Base-by-base conservation (phyloP, 2,329 filamentous ascomycete genomes). In the Venturia oleaginea region DNA sequence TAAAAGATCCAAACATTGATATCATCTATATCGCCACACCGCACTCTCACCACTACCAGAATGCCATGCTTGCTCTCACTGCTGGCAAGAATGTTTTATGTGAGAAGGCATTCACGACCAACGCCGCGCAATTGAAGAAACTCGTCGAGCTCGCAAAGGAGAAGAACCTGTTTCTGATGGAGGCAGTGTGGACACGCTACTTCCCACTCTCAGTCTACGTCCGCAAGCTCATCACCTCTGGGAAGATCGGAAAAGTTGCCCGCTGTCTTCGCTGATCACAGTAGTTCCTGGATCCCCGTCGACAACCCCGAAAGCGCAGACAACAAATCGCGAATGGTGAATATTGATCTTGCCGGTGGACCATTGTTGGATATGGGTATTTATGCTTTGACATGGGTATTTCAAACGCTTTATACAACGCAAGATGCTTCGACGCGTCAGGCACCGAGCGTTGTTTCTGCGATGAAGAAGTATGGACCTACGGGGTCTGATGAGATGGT, bases 11-110 rank as follows among this genome's bases (percentile, higher is more conserved):
- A 7, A 83, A 90, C 70, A 84, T 96, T 68, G 90, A 96, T 75
- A 90, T 95, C 70, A 78, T 96, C 77, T 96, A 96, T 76, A 85
- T 96, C 64, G 91, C 91, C 30, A 96, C 92, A 4, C 92, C 92
- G 19, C 92, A 96, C 78, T 92, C 89, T 70, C 92, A 96, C 75
- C 92, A 96, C 79, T 96, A 92, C 79, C 91, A 95, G 75, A 93
- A 96, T 77, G 84, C 86, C 68, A 90, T 92, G 84, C 83, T 95
- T n/a, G 89, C 87, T 54, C 81, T 96, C 46, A 84, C 90, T 68
- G 89, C 89, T 8, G 89, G 90, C 71, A 96, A 96, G 81, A 83
- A 93, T 71, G 91, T 96, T 37, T 83, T 96, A 40, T 96, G 91
- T 75, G 92, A 96, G 76, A 96, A 96, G 81, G 85, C 92, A 0